Base-by-base conservation (phyloP, 768 basidiomycete species). In the Piloderma croceum region DNA sequence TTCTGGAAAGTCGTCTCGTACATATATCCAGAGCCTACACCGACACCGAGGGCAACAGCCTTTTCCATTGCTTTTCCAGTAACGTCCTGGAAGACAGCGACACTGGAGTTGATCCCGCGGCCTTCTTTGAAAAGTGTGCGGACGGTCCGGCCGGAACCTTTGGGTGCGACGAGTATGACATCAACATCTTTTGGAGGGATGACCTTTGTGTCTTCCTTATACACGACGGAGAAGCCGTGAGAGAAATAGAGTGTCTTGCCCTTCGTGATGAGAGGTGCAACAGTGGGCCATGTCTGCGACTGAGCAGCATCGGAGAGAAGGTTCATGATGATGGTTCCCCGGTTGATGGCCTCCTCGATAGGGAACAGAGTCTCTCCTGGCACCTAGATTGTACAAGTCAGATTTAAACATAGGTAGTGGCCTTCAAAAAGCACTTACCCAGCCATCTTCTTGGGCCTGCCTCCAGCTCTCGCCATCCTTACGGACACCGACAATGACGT, bases 241-340 rank as follows among this genome's bases (percentile, higher is more conserved):
- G 94, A 91, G 76, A 99, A 99, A 83, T 99, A 99, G 48, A 99
- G 85, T n/a, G 96, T 99, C 78, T 99, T 98, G 71, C 90, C 96
- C 79, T 93, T 90, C 65, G 92, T 98, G 73, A 98, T 93, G 58
- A 97, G 81, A 41, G 96, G 94, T 32, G 80, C 83, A 54, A 99
- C 52, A 39, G 75, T 69, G 27, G 84, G 72, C 96, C 96, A 99
- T 22, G 93, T 97, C 64, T 86, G 79, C 11, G 90, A 92, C 71
- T 99, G 96, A n/a, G 94, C 96, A 36, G 96, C 96, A 57, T 99
- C 96, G 33, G 94, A 98, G 51, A 99, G 81, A 39, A 99, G 75
- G 78, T 99, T 98, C 96, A 99, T 99, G 79, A 99, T 88, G 76
- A 98, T 93, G 17, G 94, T 96, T 32, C 96, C 96, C 49, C 75